Conservation (phyloP, 2,329 filamentous ascomycete species). For the Sporothrix dimorphospora region DNA sequence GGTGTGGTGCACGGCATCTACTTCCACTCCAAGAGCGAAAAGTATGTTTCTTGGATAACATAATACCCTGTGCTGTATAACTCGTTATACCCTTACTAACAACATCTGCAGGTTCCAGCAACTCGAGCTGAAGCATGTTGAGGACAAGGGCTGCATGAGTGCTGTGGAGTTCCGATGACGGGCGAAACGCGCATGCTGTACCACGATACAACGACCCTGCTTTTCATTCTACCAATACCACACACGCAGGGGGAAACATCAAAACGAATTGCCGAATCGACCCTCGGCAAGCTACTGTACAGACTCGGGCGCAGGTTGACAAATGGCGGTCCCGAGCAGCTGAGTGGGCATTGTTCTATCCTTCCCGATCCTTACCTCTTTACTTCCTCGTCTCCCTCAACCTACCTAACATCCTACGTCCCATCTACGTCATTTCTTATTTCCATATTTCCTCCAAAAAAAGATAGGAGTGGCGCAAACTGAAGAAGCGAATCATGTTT, state of each 20-base stretch:
- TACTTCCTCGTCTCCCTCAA: background rate
- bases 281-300: background rate
- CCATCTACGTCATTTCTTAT: background rate
- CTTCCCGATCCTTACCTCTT: background rate
- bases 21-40: conserved; percentile 97
- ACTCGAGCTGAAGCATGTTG: conserved; percentile 85
- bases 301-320: background rate
- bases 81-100: background rate
- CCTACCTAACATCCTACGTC: background rate
- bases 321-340: background rate
- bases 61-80: background rate
- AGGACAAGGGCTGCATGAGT: conserved; percentile 79
- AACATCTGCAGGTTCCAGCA: conserved; percentile 74
- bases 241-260: background rate
- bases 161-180: conserved; percentile 84
- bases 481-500: background rate
- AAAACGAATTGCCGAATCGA: background rate
- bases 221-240: background rate
- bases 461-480: conserved; percentile 8
- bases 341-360: background rate
- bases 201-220: background rate
- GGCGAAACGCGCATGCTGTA: background rate
- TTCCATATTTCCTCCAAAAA: background rate
- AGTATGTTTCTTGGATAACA: conserved; percentile 60
- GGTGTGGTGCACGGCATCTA: conserved; percentile 92